These are phyloP conservation scores for Beauveria scarabaeidicola DNA, from an alignment of 2,329 filamentous ascomycete genomes.

Conservation along the genomic window DNA sequence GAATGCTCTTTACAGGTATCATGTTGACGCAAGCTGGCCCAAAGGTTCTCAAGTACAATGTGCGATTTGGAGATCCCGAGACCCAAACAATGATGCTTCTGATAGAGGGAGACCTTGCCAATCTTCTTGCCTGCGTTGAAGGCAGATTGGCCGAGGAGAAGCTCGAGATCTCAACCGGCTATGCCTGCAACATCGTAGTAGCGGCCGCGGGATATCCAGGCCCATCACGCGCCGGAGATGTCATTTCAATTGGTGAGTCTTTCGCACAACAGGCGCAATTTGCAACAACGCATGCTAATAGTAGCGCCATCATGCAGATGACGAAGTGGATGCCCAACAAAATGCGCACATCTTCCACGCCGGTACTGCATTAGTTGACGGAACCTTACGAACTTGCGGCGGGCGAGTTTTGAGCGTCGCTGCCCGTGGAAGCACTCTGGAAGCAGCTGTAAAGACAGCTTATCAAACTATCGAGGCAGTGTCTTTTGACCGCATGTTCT, in stretches of 20 bases:
- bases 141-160: conserved; percentile 58
- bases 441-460: too few species aligned
- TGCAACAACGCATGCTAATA: not conserved
- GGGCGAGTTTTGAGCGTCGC: not conserved
- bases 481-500: too few species aligned
- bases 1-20: conserved; percentile 70
- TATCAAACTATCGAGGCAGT: too few species aligned
- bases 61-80: conserved; percentile 81
- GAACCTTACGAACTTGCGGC: not conserved
- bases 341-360: not conserved
- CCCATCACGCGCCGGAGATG: not conserved
- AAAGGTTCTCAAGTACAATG: conserved; percentile 81
- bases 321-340: not conserved
- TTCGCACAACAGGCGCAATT: not conserved
- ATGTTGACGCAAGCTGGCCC: conserved; percentile 75
- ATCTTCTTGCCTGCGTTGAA: conserved; percentile 70
- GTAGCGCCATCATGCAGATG: not conserved
- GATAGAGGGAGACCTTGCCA: conserved; percentile 73
- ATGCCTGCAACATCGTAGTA: conserved; percentile 75
- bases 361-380: not conserved
- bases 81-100: conserved; percentile 74
- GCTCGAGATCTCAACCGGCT: conserved; percentile 54
- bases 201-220: conserved; percentile 66
- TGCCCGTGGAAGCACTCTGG: too few species aligned
- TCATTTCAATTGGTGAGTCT: not conserved